Evolutionary conservation across 2,329 filamentous ascomycete genomes (phyloP).

Genomic region (Trichoderma breve): DNA sequence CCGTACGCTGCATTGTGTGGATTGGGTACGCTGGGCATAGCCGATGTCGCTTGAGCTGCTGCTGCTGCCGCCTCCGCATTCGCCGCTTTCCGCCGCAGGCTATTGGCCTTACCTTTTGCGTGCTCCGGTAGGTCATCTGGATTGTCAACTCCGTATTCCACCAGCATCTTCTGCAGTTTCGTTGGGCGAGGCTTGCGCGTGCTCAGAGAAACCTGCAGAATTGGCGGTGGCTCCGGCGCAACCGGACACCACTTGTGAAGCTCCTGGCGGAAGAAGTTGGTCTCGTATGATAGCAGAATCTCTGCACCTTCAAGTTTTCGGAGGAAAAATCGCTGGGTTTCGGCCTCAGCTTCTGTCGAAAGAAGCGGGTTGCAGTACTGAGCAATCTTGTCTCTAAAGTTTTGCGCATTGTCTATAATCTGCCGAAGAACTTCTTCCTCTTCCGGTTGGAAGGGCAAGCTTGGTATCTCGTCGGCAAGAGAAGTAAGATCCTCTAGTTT

Average conservation of each 20-base stretch:
- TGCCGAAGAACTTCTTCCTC: slow-evolving; percentile 84
- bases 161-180: slow-evolving; percentile 93
- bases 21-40: slow-evolving; percentile 24
- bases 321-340: slow-evolving; percentile 89
- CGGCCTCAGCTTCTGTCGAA: slow-evolving; percentile 79
- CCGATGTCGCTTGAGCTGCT: slow-evolving; percentile 25
- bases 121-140: slow-evolving; percentile 86
- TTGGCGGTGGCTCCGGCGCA: slow-evolving; percentile 78
- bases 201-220: slow-evolving; percentile 82
- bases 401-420: slow-evolving; percentile 81
- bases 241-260: slow-evolving; percentile 94
- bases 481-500: slow-evolving; percentile 85
- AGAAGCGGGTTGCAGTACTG: slow-evolving; percentile 78
- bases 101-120: slow-evolving; percentile 74
- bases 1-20: slow-evolving; percentile 27
- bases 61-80: slow-evolving; percentile 53
- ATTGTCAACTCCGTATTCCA: slow-evolving; percentile 82
- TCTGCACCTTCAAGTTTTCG: slow-evolving; percentile 97
- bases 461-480: slow-evolving; percentile 80
- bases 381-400: slow-evolving; percentile 79
- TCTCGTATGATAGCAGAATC: slow-evolving; percentile 85
- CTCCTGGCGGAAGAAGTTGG: slow-evolving; percentile 96
- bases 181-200: slow-evolving; percentile 95
- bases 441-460: slow-evolving; percentile 89
- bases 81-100: slow-evolving; percentile 68